Evolutionary conservation across 2,329 filamentous ascomycete species (phyloP).

Genomic region (Neodidymelliopsis sp.): DNA sequence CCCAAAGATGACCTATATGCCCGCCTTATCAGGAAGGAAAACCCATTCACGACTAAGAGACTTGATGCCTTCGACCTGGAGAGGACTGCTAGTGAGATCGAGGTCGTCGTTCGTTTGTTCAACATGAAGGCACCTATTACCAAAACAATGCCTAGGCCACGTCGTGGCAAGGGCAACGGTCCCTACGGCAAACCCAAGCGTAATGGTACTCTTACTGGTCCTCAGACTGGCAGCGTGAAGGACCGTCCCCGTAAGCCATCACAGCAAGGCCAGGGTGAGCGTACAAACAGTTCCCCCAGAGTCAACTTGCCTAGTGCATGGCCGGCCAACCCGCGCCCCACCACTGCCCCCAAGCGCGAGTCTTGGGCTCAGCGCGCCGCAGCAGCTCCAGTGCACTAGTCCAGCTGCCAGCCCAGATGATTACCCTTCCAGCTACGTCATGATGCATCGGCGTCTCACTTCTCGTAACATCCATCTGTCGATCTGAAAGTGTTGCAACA

Average conservation of each 20-base stretch:
- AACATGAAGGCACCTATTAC: slow-evolving; percentile 37
- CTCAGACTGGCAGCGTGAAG: slow-evolving; percentile 29
- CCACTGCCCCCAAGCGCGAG: slow-evolving; percentile 24
- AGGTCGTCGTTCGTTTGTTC: slow-evolving; percentile 36
- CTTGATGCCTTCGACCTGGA: slow-evolving; percentile 38
- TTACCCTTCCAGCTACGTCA: neutral
- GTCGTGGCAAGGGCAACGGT: slow-evolving; percentile 23
- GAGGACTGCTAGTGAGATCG: slow-evolving; percentile 34
- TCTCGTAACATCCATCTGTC: slow-evolving; percentile 1
- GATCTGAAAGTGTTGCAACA: slow-evolving; percentile 3
- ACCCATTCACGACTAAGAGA: slow-evolving; percentile 37
- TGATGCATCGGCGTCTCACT: neutral
- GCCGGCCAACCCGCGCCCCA: slow-evolving; percentile 34
- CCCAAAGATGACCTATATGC: slow-evolving; percentile 27
- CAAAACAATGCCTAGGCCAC: slow-evolving; percentile 40
- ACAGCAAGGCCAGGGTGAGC: slow-evolving; percentile 38
- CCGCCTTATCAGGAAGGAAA: slow-evolving; percentile 37
- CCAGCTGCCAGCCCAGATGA: neutral
- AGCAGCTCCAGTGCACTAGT: slow-evolving; percentile 15
- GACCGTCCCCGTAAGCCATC: slow-evolving; percentile 42
- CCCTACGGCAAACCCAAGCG: slow-evolving; percentile 38
- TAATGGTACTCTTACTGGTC: slow-evolving; percentile 27
- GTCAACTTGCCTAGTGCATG: slow-evolving; percentile 38
- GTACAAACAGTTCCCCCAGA: slow-evolving; percentile 32
- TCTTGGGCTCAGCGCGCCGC: slow-evolving; percentile 20